Percentiles rank a stretch among this genome's conserved stretches.
Evolutionary conservation across 306 rosid genomes (phyloP).

Genomic region (Prunus salicina): DNA sequence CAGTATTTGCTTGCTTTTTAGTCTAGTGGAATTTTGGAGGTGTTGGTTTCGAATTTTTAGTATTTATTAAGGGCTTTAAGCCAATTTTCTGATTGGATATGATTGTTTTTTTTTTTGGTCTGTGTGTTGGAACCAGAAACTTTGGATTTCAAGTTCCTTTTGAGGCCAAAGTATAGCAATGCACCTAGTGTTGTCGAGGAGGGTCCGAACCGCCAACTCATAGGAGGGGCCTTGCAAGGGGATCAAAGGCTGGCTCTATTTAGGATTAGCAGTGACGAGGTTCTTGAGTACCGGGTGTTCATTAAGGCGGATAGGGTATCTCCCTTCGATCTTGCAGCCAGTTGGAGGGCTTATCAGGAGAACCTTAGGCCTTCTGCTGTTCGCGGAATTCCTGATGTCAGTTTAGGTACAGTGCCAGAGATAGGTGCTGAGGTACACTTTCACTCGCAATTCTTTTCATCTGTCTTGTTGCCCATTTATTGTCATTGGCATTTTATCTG

Average conservation of each 20-base stretch:
- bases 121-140: constrained; percentile 53
- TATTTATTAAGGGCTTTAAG: not conserved
- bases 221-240: constrained; percentile 82
- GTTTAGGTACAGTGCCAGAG: constrained; percentile 71
- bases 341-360: constrained; percentile 98
- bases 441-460: too few relatives aligned
- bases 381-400: constrained; percentile 95
- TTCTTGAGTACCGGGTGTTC: constrained; percentile 79
- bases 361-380: constrained; percentile 89
- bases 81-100: not conserved
- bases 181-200: constrained; percentile 79
- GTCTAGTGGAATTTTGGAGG: not conserved
- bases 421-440: constrained; percentile 54
- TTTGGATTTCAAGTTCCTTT: constrained; percentile 87
- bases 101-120: not conserved
- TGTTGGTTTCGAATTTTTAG: not conserved
- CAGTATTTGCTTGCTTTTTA: not conserved
- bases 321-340: constrained; percentile 97
- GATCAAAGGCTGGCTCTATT: constrained; percentile 83
- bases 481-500: not conserved
- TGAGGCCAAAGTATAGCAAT: constrained; percentile 73
- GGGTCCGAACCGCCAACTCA: constrained; percentile 81
- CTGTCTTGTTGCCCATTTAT: not conserved
- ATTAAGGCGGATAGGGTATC: constrained; percentile 90
- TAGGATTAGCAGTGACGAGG: constrained; percentile 58